Conservation (phyloP, 371 early-diverging fungal species). For the Fennellomyces sp. region DNA sequence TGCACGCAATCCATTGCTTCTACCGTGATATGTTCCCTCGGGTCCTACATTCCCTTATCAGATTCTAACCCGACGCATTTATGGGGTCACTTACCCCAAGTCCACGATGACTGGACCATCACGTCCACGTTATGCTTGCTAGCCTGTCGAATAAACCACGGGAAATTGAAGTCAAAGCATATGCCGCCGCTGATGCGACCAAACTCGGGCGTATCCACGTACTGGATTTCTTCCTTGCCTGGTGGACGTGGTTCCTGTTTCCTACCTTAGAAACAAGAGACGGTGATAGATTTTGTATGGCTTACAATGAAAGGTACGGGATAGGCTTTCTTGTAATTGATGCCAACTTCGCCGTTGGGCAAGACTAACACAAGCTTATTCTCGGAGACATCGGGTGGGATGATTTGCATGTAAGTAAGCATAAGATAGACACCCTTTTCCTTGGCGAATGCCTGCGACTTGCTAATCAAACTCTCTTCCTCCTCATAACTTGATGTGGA, state of each 20-base stretch:
- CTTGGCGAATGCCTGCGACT: conserved; percentile 31
- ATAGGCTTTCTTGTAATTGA: conserved; percentile 56
- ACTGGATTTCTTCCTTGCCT: conserved; percentile 48
- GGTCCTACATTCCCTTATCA: neutral
- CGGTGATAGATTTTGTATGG: too few relatives aligned
- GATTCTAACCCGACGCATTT: neutral
- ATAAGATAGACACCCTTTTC: conserved; percentile 43
- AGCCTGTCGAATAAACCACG: conserved; percentile 52
- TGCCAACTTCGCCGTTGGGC: conserved; percentile 41
- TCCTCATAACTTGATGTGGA: conserved; percentile 17
- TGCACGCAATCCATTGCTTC: conserved; percentile 45
- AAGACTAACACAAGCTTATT: conserved; percentile 53
- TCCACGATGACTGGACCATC: conserved; percentile 59
- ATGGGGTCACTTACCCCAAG: conserved; percentile 47
- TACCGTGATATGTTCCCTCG: conserved; percentile 46
- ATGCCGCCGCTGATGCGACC: conserved; percentile 57
- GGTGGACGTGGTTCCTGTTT: conserved; percentile 36
- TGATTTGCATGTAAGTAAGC: conserved; percentile 33
- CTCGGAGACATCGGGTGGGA: conserved; percentile 7
- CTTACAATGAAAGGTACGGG: conserved; percentile 54
- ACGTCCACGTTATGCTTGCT: conserved; percentile 49
- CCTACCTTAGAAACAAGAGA: neutral
- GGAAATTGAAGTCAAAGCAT: conserved; percentile 61
- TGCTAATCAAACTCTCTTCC: conserved; percentile 22
- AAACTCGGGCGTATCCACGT: conserved; percentile 46